phyloP scores from a whole-genome alignment of 768 basidiomycete genomes.

The Myochromella boudieri region DNA sequence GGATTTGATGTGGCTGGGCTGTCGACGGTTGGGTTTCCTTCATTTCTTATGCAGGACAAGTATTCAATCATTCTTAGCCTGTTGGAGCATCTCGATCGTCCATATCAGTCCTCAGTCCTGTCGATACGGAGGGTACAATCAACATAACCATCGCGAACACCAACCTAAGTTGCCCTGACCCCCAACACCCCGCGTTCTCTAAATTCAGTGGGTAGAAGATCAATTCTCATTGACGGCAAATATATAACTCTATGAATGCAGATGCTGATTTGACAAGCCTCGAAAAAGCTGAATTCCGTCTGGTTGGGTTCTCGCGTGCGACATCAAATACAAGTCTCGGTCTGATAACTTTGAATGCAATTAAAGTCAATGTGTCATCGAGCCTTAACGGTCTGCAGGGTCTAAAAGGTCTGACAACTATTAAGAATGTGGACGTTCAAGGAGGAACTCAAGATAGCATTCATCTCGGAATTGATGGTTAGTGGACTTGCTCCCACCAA shows the following conservation, averaged over 20 bases:
- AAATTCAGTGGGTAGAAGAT: conserved; percentile 52
- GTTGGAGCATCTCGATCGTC: conserved; percentile 63
- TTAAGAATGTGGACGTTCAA: conserved; percentile 61
- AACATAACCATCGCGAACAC: conserved; percentile 62
- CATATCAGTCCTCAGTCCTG: conserved; percentile 49
- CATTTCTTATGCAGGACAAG: not conserved
- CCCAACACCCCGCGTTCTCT: conserved; percentile 51
- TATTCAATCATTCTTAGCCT: conserved; percentile 36
- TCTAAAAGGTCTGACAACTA: conserved; percentile 52
- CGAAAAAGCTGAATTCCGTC: conserved; percentile 47
- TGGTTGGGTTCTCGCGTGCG: conserved; percentile 60
- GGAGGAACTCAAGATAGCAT: conserved; percentile 64
- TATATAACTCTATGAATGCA: conserved; percentile 23
- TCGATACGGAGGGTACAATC: conserved; percentile 61
- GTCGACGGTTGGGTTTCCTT: conserved; percentile 43
- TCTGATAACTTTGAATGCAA: conserved; percentile 65
- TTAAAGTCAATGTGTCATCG: conserved; percentile 70
- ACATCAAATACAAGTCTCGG: conserved; percentile 64
- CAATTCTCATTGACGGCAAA: too few species aligned
- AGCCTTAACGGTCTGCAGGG: conserved; percentile 60
- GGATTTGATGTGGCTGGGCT: conserved; percentile 54
- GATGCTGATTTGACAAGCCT: conserved; percentile 57
- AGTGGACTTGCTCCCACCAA: conserved; percentile 8
- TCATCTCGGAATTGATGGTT: conserved; percentile 58
- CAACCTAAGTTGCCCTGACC: conserved; percentile 44